Conservation (phyloP, 1,284 basidiomycete species). For the Cryptococcus wingfieldii region DNA sequence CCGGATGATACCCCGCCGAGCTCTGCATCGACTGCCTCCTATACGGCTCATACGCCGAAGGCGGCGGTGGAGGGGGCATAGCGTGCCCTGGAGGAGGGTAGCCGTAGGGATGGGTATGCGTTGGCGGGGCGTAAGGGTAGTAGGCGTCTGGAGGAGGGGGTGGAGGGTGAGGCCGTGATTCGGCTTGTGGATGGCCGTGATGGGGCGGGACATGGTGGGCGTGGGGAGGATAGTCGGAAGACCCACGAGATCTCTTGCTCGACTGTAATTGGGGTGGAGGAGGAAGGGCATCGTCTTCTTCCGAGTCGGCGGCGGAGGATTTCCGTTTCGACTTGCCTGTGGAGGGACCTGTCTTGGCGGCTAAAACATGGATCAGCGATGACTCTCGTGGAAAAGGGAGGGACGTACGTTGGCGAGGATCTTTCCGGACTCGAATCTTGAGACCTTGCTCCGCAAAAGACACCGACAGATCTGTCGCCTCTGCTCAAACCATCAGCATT, state of each 20-base stretch:
- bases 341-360: slow-evolving; percentile 2
- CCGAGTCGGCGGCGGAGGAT: slow-evolving; percentile 16
- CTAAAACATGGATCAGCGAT: not conserved
- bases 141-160: slow-evolving; percentile 6
- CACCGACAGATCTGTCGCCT: slow-evolving; percentile 80
- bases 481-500: slow-evolving; percentile 46
- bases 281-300: slow-evolving; percentile 11
- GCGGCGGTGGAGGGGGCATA: slow-evolving; percentile 25
- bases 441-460: slow-evolving; percentile 87
- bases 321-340: slow-evolving; percentile 17
- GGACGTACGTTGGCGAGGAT: slow-evolving; percentile 50
- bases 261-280: slow-evolving; percentile 11
- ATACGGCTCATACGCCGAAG: slow-evolving; percentile 18
- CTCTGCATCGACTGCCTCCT: not conserved
- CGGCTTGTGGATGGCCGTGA: slow-evolving; percentile 8
- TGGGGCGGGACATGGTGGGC: slow-evolving; percentile 13
- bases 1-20: not conserved
- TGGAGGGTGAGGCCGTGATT: not conserved
- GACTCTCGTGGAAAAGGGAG: not conserved
- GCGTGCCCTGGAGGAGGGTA: slow-evolving; percentile 9
- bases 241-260: slow-evolving; percentile 2
- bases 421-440: slow-evolving; percentile 86
- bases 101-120: slow-evolving; percentile 4
- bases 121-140: not conserved
- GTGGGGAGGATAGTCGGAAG: not conserved